These are phyloP conservation scores for Boehmeria nivea DNA, from an alignment of 306 rosid genomes.

Conservation along the genomic window DNA sequence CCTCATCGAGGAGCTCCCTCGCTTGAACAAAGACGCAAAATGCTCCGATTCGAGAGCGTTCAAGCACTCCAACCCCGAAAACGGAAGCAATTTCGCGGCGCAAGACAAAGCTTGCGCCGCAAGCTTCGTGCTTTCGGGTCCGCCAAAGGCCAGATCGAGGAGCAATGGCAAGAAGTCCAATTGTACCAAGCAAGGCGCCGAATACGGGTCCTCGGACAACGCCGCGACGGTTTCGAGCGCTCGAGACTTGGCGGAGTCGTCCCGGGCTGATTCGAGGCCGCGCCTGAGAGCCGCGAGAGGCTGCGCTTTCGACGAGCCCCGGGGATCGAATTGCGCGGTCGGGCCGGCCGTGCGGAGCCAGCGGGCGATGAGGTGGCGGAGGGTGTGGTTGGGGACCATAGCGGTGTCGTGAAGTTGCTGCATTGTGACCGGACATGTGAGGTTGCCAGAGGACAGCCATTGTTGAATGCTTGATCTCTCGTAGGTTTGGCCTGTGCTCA, in stretches of 20 bases:
- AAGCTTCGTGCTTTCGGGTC: constrained; percentile 22
- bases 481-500: constrained; percentile 84
- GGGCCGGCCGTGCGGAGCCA: constrained; percentile 52
- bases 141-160: constrained; percentile 46
- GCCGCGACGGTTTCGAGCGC: constrained; percentile 35
- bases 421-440: constrained; percentile 95
- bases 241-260: constrained; percentile 41
- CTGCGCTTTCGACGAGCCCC: too few species aligned
- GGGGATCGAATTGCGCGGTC: constrained; percentile 34
- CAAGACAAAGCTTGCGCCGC: constrained; percentile 53
- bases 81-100: constrained; percentile 34
- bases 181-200: constrained; percentile 46
- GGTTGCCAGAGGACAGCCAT: constrained; percentile 73
- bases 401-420: constrained; percentile 71
- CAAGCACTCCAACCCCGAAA: constrained; percentile 36
- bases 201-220: constrained; percentile 38
- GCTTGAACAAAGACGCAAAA: constrained; percentile 29
- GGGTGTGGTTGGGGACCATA: constrained; percentile 75
- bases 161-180: constrained; percentile 60
- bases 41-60: constrained; percentile 24
- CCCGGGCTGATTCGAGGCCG: constrained; percentile 47
- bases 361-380: constrained; percentile 62
- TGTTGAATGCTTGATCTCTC: constrained; percentile 72
- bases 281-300: constrained; percentile 41
- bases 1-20: constrained; percentile 41